Base-by-base conservation (phyloP, 106 monocot genomes). In the Ottelia alismoides region DNA sequence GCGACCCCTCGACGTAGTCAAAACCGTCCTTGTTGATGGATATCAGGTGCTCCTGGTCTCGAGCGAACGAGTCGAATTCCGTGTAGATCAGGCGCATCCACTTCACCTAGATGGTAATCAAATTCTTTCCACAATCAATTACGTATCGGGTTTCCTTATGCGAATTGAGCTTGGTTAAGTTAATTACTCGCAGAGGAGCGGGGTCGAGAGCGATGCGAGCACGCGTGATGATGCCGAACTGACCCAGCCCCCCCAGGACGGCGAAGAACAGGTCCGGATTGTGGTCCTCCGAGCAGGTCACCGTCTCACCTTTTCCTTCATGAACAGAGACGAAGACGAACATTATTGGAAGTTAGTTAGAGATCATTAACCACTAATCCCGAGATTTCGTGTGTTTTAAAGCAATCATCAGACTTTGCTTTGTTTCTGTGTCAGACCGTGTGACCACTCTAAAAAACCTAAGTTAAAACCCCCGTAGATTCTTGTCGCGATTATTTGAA, bases 141-240 rank as follows among this genome's bases (percentile, higher is more conserved):
- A n/a, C n/a, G n/a, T n/a, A n/a, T n/a, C n/a, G n/a, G n/a, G n/a
- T n/a, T n/a, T n/a, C n/a, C n/a, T n/a, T n/a, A n/a, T n/a, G n/a
- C n/a, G n/a, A n/a, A n/a, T n/a, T n/a, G n/a, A n/a, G n/a, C n/a
- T n/a, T n/a, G n/a, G n/a, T n/a, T n/a, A n/a, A n/a, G n/a, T n/a
- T 5, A 22, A 11, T 2, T 44, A 71, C 71, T 51, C 45, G 63
- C 9, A 55, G 28, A 1, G 83, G 83, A 27, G 77, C 74, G 0
- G 67, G 70, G 12, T 47, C 40, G 0, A 79, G 48, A 3, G 54
- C 48, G 45, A 91, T 78, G 32, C 91, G 74, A 2, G 91, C 91
- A 28, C 91, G 66, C 20, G 77, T 84, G 60, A 91, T 91, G 81
- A 91, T 70, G 23, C 91, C 91, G 52, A 91, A 76, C 70, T 91